Percentiles rank a stretch among this genome's conserved stretches.
These are phyloP conservation scores for Globisporangium paroecandrum DNA, from an alignment of 352 stramenopile species.

Conservation along the genomic window DNA sequence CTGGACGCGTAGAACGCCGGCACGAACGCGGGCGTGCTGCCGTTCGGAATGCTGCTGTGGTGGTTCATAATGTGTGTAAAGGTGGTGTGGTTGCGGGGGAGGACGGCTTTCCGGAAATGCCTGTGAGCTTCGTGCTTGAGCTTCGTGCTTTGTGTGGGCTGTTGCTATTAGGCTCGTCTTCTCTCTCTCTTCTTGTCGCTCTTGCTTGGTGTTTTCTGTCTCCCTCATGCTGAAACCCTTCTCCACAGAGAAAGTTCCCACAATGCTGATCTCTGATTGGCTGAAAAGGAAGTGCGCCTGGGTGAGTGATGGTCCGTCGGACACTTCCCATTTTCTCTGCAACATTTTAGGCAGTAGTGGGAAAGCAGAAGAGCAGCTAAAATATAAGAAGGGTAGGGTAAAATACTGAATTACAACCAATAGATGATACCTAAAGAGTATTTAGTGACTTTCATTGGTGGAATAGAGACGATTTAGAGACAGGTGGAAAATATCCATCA, in stretches of 20 bases:
- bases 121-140: no score
- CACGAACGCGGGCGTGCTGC: slow-evolving; percentile 21
- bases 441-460: background rate
- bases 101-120: slow-evolving; percentile 13
- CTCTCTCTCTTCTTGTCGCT: background rate
- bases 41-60: slow-evolving; percentile 8
- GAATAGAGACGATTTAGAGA: background rate
- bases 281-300: background rate
- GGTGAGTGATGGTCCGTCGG: slow-evolving; percentile 25
- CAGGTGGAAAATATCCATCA: background rate
- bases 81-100: slow-evolving; percentile 3
- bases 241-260: slow-evolving; percentile 32
- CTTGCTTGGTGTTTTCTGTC: background rate
- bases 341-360: slow-evolving; percentile 1
- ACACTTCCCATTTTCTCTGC: slow-evolving; percentile 1
- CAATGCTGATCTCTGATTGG: slow-evolving; percentile 28
- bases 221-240: background rate
- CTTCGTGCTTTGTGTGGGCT: no score
- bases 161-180: background rate
- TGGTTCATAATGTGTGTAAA: slow-evolving; percentile 15
- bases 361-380: slow-evolving; percentile 1
- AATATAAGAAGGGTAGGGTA: background rate
- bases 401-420: background rate
- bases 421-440: background rate
- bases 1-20: slow-evolving; percentile 33